A percentile compares a stretch with the other conserved stretches of the same genome.
Conservation (phyloP, 148 eudicot genomes). For the Pharnaceum exiguum region DNA sequence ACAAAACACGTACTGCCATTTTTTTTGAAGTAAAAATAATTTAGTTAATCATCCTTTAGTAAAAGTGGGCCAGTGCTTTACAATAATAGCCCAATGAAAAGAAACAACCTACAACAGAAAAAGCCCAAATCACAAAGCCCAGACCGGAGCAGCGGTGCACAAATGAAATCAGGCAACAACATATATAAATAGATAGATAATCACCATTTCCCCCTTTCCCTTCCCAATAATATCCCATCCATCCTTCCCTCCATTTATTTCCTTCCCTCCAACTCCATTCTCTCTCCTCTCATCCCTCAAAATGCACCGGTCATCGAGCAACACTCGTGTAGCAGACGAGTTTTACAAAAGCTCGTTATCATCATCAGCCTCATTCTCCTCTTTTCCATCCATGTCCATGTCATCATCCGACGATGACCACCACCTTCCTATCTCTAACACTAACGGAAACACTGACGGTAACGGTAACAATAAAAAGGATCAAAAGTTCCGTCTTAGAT, state of each 20-base stretch:
- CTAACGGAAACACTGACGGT: neutral
- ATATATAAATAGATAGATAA: no score
- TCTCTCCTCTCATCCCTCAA: neutral
- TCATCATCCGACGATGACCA: no score
- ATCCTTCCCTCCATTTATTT: neutral
- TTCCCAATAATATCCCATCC: neutral
- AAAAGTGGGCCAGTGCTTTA: no score
- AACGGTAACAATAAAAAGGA: slow-evolving; percentile 41
- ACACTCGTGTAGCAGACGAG: slow-evolving; percentile 55
- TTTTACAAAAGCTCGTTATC: slow-evolving; percentile 20
- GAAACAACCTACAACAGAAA: no score
- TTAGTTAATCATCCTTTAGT: no score
- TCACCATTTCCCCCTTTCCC: neutral
- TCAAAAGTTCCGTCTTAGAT: slow-evolving; percentile 45
- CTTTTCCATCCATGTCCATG: slow-evolving; percentile 26
- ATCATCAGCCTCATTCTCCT: slow-evolving; percentile 12
- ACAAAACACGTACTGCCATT: no score
- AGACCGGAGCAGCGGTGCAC: no score
- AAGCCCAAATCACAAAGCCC: no score
- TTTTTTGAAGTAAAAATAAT: no score
- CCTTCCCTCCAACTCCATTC: neutral
- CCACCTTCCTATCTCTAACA: neutral
- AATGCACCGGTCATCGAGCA: slow-evolving; percentile 68
- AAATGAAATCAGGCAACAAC: no score
- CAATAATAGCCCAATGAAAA: no score